Evolutionary conservation across 805 yeast genomes (phyloP), one percentile per base, ranked within the genome.

Genomic region (Wickerhamiella cacticola): DNA sequence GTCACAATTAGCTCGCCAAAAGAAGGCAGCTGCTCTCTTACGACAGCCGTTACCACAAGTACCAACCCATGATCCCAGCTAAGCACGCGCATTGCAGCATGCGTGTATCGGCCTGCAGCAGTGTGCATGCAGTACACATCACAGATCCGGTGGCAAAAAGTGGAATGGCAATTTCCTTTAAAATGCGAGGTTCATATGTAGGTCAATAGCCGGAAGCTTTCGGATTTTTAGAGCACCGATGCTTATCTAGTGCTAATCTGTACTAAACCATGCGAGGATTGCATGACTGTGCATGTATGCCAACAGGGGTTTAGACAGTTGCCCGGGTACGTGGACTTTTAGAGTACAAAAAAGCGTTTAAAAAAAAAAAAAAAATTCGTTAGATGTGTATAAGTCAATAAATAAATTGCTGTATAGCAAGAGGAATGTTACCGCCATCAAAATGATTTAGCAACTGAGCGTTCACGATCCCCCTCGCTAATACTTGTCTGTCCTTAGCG

Each of bases 61-160:
- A 2, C 46, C 46, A 2, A 43, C 26, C 12, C 46, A 43, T 22
- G 28, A 15, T 15, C 46, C 40, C 9, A 25, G 29, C 23, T 41
- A 31, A 26, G 36, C 36, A 31, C 36, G n/a, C 36, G 18, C 36
- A 15, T 31, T 31, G 36, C 36, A 31, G 33, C 16, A 19, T 31
- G 36, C 36, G 36, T 31, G 36, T 31, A 19, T n/a, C 36, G 16
- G 36, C 19, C 10, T 13, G 36, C 9, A 5, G 36, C 36, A 31
- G n/a, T 31, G 36, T 19, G 16, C 6, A 29, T 7, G 36, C 7
- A 10, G 36, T 18, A 19, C 36, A 31, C 5, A 15, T 5, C 16
- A 10, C 10, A 31, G n/a, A 15, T 15, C 16, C 21, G 36, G 36
- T 31, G 36, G 36, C 36, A 31, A 31, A 31, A 31, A 6, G 7